phyloP scores from a whole-genome alignment of 495 filamentous ascomycete genomes.

The Penicillium daleae region DNA sequence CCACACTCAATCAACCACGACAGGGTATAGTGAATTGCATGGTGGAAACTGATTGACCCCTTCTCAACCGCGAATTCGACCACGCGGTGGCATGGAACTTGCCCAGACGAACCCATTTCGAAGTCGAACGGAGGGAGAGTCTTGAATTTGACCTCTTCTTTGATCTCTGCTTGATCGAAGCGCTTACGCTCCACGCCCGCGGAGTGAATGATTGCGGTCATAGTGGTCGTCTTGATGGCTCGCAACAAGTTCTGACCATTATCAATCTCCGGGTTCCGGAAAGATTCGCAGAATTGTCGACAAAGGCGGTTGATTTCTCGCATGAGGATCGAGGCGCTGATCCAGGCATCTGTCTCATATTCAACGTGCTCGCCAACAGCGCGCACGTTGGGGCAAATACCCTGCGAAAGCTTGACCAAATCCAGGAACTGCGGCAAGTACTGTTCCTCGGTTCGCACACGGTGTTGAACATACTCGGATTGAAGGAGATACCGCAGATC shows the following conservation, averaged over 20 bases:
- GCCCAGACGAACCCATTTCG: slow-evolving; percentile 56
- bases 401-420: slow-evolving; percentile 91
- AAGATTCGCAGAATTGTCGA: slow-evolving; percentile 84
- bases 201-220: slow-evolving; percentile 80
- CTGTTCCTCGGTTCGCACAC: slow-evolving; percentile 76
- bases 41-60: slow-evolving; percentile 95
- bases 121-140: slow-evolving; percentile 77
- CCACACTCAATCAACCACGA: slow-evolving; percentile 95
- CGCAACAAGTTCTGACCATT: slow-evolving; percentile 64
- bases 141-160: slow-evolving; percentile 80
- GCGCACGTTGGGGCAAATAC: slow-evolving; percentile 91
- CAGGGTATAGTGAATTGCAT: slow-evolving; percentile 94
- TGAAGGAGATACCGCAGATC: slow-evolving; percentile 89
- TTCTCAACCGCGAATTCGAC: slow-evolving; percentile 86
- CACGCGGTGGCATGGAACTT: slow-evolving; percentile 57
- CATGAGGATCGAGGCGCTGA: slow-evolving; percentile 91
- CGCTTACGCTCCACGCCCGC: slow-evolving; percentile 85
- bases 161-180: slow-evolving; percentile 87
- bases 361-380: slow-evolving; percentile 95
- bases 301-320: slow-evolving; percentile 92
- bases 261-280: slow-evolving; percentile 64
- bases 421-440: slow-evolving; percentile 95
- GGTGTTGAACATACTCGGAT: slow-evolving; percentile 82
- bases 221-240: slow-evolving; percentile 77
- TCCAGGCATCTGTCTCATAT: slow-evolving; percentile 98